Conservation (phyloP, 768 basidiomycete genomes). For the Stropharia rugosoannulata region DNA sequence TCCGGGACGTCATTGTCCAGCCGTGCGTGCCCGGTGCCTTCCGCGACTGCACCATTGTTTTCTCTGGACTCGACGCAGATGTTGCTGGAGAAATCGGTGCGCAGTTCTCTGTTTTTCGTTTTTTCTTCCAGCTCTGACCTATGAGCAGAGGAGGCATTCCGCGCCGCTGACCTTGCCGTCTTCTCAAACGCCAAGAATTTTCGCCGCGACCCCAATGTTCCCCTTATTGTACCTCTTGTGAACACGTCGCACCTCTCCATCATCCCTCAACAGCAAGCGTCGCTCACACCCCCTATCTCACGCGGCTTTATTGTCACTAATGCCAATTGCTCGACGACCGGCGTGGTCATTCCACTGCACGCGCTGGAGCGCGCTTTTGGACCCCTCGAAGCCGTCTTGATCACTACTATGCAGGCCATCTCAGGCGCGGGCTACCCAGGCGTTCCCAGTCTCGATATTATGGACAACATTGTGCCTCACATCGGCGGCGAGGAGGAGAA, state of each 20-base stretch:
- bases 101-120: constrained; percentile 6
- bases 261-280: constrained; percentile 75
- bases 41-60: constrained; percentile 79
- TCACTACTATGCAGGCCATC: constrained; percentile 98
- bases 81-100: constrained; percentile 94
- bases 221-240: constrained; percentile 95
- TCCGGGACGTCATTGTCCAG: constrained; percentile 62
- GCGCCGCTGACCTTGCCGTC: constrained; percentile 83
- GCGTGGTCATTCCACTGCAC: constrained; percentile 85
- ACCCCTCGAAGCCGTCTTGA: constrained; percentile 86
- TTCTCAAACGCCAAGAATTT: constrained; percentile 99
- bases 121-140: background rate
- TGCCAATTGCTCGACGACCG: constrained; percentile 98
- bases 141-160: constrained; percentile 75
- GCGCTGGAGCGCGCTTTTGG: constrained; percentile 92
- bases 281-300: constrained; percentile 64
- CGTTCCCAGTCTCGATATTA: constrained; percentile 82
- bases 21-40: constrained; percentile 82
- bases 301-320: constrained; percentile 97
- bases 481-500: constrained; percentile 96
- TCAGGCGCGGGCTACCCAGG: constrained; percentile 99
- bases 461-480: constrained; percentile 95
- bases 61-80: constrained; percentile 95
- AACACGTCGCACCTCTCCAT: constrained; percentile 86
- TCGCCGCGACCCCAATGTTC: constrained; percentile 88